A percentile compares a stretch with the other conserved stretches of the same genome.
Evolutionary conservation across 148 eudicot genomes (phyloP).

Genomic region (Cornus kousa): DNA sequence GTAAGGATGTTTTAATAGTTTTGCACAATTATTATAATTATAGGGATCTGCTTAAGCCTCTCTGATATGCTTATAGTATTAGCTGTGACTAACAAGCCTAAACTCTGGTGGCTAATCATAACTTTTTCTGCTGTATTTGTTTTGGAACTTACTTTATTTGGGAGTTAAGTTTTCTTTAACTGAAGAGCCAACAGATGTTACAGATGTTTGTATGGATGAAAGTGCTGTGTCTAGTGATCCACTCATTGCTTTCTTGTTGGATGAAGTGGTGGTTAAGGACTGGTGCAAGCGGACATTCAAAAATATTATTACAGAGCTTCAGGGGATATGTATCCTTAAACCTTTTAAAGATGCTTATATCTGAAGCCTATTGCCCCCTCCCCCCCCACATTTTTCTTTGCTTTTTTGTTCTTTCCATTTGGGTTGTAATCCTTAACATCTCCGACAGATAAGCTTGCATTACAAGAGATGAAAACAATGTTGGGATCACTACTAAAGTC

Average conservation of each 20-base stretch:
- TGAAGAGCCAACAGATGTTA: slow-evolving; percentile 59
- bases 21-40: too few relatives aligned
- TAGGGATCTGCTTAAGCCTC: too few relatives aligned
- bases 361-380: not conserved
- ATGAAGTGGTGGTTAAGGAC: slow-evolving; percentile 96
- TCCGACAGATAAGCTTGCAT: slow-evolving; percentile 51
- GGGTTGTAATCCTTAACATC: slow-evolving; percentile 40
- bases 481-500: slow-evolving; percentile 51
- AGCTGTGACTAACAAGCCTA: not conserved
- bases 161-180: slow-evolving; percentile 48
- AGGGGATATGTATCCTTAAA: slow-evolving; percentile 71
- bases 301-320: slow-evolving; percentile 51
- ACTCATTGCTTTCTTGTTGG: slow-evolving; percentile 83
- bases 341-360: not conserved
- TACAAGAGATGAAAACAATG: slow-evolving; percentile 46
- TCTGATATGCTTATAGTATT: too few relatives aligned
- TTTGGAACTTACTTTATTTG: not conserved
- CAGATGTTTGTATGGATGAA: slow-evolving; percentile 99
- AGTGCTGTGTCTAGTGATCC: slow-evolving; percentile 98
- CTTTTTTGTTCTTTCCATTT: not conserved
- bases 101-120: not conserved
- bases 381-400: not conserved
- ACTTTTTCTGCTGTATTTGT: not conserved
- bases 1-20: too few relatives aligned
- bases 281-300: slow-evolving; percentile 91